A percentile compares a stretch with the other conserved stretches of the same genome.
Evolutionary conservation across 2,329 filamentous ascomycete species (phyloP).

Genomic region (Drechslera avenae): DNA sequence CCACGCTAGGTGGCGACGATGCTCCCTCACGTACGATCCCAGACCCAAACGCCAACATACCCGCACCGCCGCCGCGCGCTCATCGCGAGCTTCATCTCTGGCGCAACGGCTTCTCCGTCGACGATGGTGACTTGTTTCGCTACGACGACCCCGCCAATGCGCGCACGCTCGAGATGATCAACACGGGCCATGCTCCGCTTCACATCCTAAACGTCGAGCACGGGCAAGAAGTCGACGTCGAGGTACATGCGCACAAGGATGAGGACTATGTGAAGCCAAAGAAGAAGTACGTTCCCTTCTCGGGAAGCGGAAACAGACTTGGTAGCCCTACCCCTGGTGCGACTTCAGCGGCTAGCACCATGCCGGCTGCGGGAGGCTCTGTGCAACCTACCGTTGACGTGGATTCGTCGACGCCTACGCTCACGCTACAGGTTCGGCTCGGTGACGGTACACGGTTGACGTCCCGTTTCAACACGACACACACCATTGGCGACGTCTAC

Average conservation of each 20-base stretch:
- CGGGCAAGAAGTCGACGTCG: slow-evolving; percentile 78
- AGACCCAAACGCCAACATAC: slow-evolving; percentile 57
- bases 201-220: slow-evolving; percentile 77
- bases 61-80: slow-evolving; percentile 57
- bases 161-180: slow-evolving; percentile 74
- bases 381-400: slow-evolving; percentile 56
- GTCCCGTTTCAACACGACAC: slow-evolving; percentile 80
- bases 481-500: slow-evolving; percentile 80
- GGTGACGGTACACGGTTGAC: slow-evolving; percentile 76
- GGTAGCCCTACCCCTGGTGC: slow-evolving; percentile 75
- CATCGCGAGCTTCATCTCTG: slow-evolving; percentile 77
- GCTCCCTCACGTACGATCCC: slow-evolving; percentile 70
- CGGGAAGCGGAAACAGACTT: slow-evolving; percentile 72
- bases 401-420: slow-evolving; percentile 68
- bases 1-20: slow-evolving; percentile 80
- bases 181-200: slow-evolving; percentile 74
- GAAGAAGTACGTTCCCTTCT: slow-evolving; percentile 76
- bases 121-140: slow-evolving; percentile 76
- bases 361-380: slow-evolving; percentile 40
- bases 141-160: slow-evolving; percentile 80
- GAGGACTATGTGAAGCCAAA: slow-evolving; percentile 76
- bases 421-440: slow-evolving; percentile 77
- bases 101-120: slow-evolving; percentile 84
- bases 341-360: slow-evolving; percentile 44
- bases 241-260: slow-evolving; percentile 73